These are phyloP conservation scores for Candida sanyaensis DNA, from an alignment of 1,139 yeast genomes.

Conservation along the genomic window DNA sequence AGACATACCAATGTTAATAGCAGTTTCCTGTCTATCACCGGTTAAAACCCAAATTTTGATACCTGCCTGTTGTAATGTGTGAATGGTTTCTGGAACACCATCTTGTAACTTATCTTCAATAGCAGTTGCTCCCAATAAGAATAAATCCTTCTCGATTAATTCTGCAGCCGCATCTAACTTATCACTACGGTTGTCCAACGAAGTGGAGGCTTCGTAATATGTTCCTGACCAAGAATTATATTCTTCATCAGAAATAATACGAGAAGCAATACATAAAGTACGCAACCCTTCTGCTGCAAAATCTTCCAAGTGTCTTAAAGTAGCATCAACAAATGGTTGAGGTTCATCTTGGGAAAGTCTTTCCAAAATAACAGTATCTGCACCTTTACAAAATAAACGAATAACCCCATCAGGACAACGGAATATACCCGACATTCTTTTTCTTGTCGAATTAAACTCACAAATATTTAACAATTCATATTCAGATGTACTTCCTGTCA, in stretches of 20 bases:
- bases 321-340: conserved; percentile 79
- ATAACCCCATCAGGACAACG: conserved; percentile 94
- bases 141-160: conserved; percentile 75
- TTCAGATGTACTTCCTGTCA: conserved; percentile 32
- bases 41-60: conserved; percentile 97
- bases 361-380: conserved; percentile 93
- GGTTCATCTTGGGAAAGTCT: conserved; percentile 64
- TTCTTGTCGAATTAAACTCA: conserved; percentile 96
- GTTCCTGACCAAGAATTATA: conserved; percentile 63
- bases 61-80: conserved; percentile 93
- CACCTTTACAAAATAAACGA: conserved; percentile 92
- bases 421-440: conserved; percentile 95
- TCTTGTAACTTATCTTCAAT: conserved; percentile 97
- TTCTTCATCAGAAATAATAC: conserved; percentile 79
- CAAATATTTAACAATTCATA: conserved; percentile 87
- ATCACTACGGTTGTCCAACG: conserved; percentile 71
- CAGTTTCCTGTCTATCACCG: conserved; percentile 99
- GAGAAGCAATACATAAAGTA: conserved; percentile 88
- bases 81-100: conserved; percentile 97
- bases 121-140: conserved; percentile 93
- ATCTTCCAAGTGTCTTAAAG: conserved; percentile 87
- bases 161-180: conserved; percentile 74
- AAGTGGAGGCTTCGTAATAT: conserved; percentile 80
- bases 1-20: conserved; percentile 97
- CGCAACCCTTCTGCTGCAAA: conserved; percentile 96